Conservation (phyloP, 148 eudicot genomes). For the Vaccinium myrtillus region DNA sequence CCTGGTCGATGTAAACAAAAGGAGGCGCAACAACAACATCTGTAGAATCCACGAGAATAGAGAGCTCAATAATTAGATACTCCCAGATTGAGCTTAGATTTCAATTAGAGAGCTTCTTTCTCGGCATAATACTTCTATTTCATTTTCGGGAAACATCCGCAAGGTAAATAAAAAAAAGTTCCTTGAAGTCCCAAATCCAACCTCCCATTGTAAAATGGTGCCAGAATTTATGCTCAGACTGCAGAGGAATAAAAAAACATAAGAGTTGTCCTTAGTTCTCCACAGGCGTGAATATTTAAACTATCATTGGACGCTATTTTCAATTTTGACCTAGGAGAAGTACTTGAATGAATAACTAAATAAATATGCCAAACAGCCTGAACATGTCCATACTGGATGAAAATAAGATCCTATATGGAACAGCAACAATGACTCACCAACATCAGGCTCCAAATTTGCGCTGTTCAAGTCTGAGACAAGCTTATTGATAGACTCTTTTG, state of each 20-base stretch:
- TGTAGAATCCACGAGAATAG: constrained; percentile 30
- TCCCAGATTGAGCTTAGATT: neutral
- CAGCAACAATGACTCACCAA: constrained; percentile 53
- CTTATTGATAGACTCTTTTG: constrained; percentile 84
- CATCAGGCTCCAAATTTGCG: constrained; percentile 87
- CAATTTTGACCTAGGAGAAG: neutral
- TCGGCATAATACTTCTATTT: neutral
- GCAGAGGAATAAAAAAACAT: neutral
- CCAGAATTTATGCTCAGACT: neutral
- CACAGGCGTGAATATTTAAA: neutral
- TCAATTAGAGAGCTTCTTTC: neutral
- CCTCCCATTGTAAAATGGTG: neutral
- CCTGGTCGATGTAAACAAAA: constrained; percentile 83
- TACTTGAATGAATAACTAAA: neutral
- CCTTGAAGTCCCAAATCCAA: neutral
- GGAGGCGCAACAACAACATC: constrained; percentile 97
- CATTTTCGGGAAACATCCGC: neutral
- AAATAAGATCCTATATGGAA: neutral
- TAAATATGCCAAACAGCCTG: no score
- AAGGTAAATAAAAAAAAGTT: neutral
- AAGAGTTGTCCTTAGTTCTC: neutral
- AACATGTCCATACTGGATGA: neutral
- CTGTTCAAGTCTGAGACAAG: constrained; percentile 87
- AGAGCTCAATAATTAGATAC: neutral
- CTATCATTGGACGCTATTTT: neutral